A percentile compares a stretch with the other conserved stretches of the same genome.
Conservation (phyloP, 2,329 filamentous ascomycete species). For the Curvularia sp. region DNA sequence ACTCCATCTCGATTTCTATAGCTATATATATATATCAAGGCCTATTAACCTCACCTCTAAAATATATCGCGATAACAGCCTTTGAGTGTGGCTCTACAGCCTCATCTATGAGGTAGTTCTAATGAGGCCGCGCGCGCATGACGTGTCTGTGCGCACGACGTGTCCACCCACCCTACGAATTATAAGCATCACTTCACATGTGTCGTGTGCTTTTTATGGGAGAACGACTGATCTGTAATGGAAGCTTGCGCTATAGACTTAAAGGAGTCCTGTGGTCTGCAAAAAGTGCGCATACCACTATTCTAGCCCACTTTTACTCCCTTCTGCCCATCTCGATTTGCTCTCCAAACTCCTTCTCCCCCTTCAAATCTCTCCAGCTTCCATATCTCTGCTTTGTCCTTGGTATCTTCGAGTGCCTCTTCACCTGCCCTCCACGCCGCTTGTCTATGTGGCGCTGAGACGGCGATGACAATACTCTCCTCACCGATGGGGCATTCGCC, state of each 20-base stretch:
- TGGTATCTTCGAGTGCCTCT: constrained; percentile 86
- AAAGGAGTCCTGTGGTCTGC: not conserved
- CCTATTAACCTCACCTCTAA: too few relatives aligned
- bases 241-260: not conserved
- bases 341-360: constrained; percentile 82
- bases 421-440: constrained; percentile 89
- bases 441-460: constrained; percentile 81
- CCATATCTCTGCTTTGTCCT: constrained; percentile 91
- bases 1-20: too few relatives aligned
- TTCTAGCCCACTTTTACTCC: constrained; percentile 58
- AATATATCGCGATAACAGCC: too few relatives aligned
- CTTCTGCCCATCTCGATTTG: constrained; percentile 76
- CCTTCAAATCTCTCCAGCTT: constrained; percentile 87
- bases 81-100: too few relatives aligned
- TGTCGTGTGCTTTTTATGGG: not conserved
- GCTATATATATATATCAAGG: too few relatives aligned
- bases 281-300: not conserved
- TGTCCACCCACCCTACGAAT: too few relatives aligned
- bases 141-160: too few relatives aligned
- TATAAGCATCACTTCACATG: not conserved
- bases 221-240: not conserved
- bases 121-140: too few relatives aligned
- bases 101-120: too few relatives aligned
- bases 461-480: constrained; percentile 89
- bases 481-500: constrained; percentile 88